Evolutionary conservation across 2,329 filamentous ascomycete genomes (phyloP), one percentile per base, ranked within the genome.

Genomic region (Fusarium oligoseptatum): DNA sequence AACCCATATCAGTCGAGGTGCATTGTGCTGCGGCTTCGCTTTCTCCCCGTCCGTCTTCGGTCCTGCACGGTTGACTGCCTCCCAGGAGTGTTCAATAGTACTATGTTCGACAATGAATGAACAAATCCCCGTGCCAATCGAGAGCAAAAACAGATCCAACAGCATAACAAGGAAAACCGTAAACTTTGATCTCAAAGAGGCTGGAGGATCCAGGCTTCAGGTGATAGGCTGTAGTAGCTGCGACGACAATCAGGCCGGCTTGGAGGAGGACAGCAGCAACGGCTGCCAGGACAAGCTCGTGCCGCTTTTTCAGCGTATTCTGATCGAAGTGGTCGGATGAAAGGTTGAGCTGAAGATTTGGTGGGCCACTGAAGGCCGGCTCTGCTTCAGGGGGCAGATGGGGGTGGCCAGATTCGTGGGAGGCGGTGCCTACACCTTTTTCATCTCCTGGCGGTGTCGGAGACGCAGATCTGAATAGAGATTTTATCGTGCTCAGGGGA

Each of bases 131-230:
- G 50, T 57, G 7, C 62, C 62, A 32, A 64, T 24, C 3, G 50
- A 58, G 15, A 64, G 37, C 6, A 64, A 64, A 20, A 45, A 64
- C 6, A 11, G 62, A 56, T 6, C 62, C 62, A 17, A 36, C 48
- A 29, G 29, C 34, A 45, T 64, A 64, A 9, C 62, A 64, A 39
- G 62, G 52, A 45, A 64, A 58, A 1, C 62, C 50, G 7, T 64
- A 64, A 5, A 6, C 9, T 22, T 58, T 58, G 17, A 12, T 7
- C 24, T 58, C 34, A 2, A 39, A 52, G 36, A 60, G 17, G 41
- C 12, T 29, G 1, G n/a, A 17, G 4, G 52, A 24, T 22, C 20
- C 32, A 22, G 29, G 10, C 2, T 9, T 17, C 7, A 45, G 60
- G n/a, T 2, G 15, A 37, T 36, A 34, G 2, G n/a, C 12, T 15